Evolutionary conservation across 2,329 filamentous ascomycete genomes (phyloP).

Genomic region (Dothistroma pini): DNA sequence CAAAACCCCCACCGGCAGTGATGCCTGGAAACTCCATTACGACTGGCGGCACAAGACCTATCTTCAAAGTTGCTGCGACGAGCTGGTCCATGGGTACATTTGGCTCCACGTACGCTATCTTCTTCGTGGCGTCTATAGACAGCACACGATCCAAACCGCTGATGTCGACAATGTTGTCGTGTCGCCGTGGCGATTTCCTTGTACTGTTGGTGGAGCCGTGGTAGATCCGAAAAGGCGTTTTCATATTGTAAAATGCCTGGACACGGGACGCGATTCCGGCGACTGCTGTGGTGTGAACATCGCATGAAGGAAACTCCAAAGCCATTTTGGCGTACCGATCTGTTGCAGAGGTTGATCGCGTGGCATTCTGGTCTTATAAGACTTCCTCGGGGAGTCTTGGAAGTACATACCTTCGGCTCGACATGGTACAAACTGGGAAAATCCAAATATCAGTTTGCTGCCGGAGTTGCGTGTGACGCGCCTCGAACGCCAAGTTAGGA

Average conservation of each 20-base stretch:
- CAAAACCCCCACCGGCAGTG: constrained; percentile 63
- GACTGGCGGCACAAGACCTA: constrained; percentile 58
- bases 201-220: constrained; percentile 57
- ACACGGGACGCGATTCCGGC: neutral
- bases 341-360: neutral
- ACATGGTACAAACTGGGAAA: neutral
- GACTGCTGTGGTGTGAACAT: neutral
- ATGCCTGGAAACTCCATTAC: constrained; percentile 71
- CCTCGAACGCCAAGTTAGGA: neutral
- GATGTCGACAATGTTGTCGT: constrained; percentile 44
- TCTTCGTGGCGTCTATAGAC: constrained; percentile 38
- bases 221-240: constrained; percentile 50
- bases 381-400: neutral
- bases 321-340: neutral
- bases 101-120: constrained; percentile 57
- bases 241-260: constrained; percentile 43
- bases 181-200: constrained; percentile 26
- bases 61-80: constrained; percentile 53
- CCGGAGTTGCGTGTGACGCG: neutral
- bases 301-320: constrained; percentile 3
- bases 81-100: constrained; percentile 66
- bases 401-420: neutral
- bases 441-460: neutral
- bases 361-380: neutral
- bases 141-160: constrained; percentile 46